Conservation (phyloP, 805 yeast species). For the Saturnispora gosingensis region DNA sequence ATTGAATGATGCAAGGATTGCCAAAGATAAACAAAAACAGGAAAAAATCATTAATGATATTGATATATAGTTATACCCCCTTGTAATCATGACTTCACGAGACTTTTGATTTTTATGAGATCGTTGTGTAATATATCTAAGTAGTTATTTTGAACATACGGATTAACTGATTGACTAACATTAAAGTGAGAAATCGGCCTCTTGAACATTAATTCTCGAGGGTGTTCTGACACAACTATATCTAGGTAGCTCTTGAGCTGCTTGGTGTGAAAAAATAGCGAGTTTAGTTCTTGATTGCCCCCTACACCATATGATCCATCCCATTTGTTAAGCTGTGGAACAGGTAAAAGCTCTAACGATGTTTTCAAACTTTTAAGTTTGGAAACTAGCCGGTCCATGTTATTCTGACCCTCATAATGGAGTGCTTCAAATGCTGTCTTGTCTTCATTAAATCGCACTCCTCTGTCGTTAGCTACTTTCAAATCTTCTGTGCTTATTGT, state of each 20-base stretch:
- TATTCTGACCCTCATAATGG: constrained; percentile 9
- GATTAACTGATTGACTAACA: constrained; percentile 4
- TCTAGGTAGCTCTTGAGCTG: constrained; percentile 26
- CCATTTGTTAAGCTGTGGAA: constrained; percentile 19
- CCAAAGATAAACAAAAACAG: constrained; percentile 13
- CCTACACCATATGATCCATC: constrained; percentile 8
- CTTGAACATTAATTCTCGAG: constrained; percentile 26
- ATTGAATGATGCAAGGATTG: constrained; percentile 18
- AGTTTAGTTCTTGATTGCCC: constrained; percentile 27
- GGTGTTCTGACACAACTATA: constrained; percentile 26
- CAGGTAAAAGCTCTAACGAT: constrained; percentile 20
- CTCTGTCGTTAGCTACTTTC: constrained; percentile 14
- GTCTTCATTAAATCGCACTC: constrained; percentile 19
- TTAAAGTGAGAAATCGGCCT: constrained; percentile 18
- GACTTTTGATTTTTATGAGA: constrained; percentile 13
- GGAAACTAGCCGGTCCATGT: constrained; percentile 13
- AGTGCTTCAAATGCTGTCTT: constrained; percentile 7
- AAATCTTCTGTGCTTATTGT: constrained; percentile 20
- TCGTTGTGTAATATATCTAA: constrained; percentile 23
- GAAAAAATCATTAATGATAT: constrained; percentile 5
- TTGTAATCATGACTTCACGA: neutral
- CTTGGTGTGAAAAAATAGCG: constrained; percentile 26
- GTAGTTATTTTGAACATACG: constrained; percentile 16
- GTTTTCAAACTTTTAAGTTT: constrained; percentile 25
- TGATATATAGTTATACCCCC: neutral